phyloP scores from a whole-genome alignment of 257 asterid genomes.

The Thymus quinquecostatus region DNA sequence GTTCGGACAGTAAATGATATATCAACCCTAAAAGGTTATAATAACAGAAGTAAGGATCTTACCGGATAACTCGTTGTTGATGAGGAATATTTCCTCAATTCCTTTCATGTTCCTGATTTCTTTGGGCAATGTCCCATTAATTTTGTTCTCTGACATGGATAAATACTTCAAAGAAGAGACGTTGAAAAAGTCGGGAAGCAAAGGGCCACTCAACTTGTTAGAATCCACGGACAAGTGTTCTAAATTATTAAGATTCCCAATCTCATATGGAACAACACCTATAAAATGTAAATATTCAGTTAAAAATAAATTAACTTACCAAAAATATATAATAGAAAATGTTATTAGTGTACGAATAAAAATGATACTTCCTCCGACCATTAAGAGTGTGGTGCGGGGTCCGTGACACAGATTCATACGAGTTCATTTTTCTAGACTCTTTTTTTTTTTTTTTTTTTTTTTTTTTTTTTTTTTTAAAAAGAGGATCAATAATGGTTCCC shows the following conservation, averaged over 20 bases:
- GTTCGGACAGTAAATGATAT: no score
- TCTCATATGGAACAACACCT: slow-evolving; percentile 4
- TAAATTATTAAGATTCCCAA: not conserved
- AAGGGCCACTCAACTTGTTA: slow-evolving; percentile 4
- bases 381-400: no score
- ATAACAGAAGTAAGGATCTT: not conserved
- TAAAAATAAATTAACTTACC: not conserved
- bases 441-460: no score
- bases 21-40: no score
- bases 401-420: no score
- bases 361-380: no score
- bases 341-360: not conserved
- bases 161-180: not conserved
- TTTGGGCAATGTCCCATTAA: slow-evolving; percentile 6
- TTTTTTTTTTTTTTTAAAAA: no score
- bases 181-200: not conserved
- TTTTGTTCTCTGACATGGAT: not conserved
- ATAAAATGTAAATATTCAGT: not conserved
- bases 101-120: not conserved
- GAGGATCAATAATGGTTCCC: no score
- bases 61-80: not conserved
- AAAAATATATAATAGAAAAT: no score
- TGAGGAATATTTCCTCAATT: not conserved
- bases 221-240: not conserved
- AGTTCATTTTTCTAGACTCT: no score